Evolutionary conservation across 1,139 yeast species (phyloP), one percentile per base, ranked within the genome.

Genomic region (Taiozyma onychis): DNA sequence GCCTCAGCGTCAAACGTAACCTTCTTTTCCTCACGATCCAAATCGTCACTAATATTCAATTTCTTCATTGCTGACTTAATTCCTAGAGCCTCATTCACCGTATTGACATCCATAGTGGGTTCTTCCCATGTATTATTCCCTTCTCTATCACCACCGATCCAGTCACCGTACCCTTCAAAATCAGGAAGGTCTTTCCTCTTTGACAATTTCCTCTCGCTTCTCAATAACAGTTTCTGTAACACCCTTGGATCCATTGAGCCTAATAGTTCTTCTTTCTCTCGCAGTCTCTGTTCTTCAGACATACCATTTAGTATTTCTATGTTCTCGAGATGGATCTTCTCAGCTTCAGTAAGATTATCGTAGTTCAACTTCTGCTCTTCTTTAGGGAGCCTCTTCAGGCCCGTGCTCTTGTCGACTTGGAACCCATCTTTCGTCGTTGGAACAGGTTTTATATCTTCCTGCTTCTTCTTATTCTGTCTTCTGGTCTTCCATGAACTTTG

Each of bases 291-390:
- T 26, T 77, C 84, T 2, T 73, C 74, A 2, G 85, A 72, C 95
- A 91, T 85, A 16, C 68, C 65, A 26, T 82, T 69, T 51, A 93
- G 66, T 47, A 75, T 73, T 43, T 81, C 80, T 56, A 86, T 64
- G 65, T 91, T 91, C 61, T 91, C 97, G 51, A 76, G 66, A 65
- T 88, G 93, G 37, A 91, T 88, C 61, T 78, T 77, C 58, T 85
- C 91, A 1, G 84, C 79, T 59, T 88, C 96, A 0, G 79, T 63
- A 41, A 72, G 52, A 3, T 63, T 62, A 7, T 54, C 58, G 51
- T 54, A 56, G 44, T 54, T 55, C 47, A 53, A 49, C 41, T 48
- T 55, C 45, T 53, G 58, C 41, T 52, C 39, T 16, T 54, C 60
- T 41, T 54, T 51, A 6, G 57, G 57, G 4, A 56, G 45, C 44